Evolutionary conservation across 768 basidiomycete species (phyloP), one percentile per base, ranked within the genome.

Genomic region (Lactarius hengduanensis): DNA sequence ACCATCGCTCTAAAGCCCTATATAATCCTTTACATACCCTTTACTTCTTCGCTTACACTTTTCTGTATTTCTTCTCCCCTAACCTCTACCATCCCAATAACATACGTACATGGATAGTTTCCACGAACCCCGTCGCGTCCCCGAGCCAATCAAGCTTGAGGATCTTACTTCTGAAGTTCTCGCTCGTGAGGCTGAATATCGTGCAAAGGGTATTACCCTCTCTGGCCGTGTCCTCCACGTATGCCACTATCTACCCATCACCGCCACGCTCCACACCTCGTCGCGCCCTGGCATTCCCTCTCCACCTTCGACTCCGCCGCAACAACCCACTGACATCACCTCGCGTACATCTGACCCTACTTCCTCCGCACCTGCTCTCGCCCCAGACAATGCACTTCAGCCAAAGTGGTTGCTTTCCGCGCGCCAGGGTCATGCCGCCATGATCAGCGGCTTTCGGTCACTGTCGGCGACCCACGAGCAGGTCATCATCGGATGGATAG

Each of bases 211-310:
- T 53, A 85, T 90, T 63, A 81, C 85, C 1, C 84, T 97, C 53
- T 90, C 89, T 5, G 96, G 95, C 2, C 86, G 96, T 53, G 91
- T 97, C 75, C 84, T 98, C 72, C 96, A 96, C 72, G 88, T 97
- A 69, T 90, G 87, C 78, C 94, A 95, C 77, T 92, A 94, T 74
- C 87, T 96, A 63, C 94, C 94, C 68, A 82, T 95, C 73, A 79
- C 82, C 57, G 86, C 88, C 32, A 85, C 89, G 40, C 82, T 91
- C 73, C 75, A 78, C 32, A 72, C 73, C 56, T 66, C 76, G 15
- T 69, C 73, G 32, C 71, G 75, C 57, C 70, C 74, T 11, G 85
- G 84, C 57, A 83, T 89, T 64, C 80, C 80, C 61, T 88, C 86
- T 60, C 92, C 94, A 0, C 92, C 93, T 9, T 82, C 87, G 5